Percentiles rank a stretch among this genome's conserved stretches.
These are phyloP conservation scores for Candida adriatica DNA, from an alignment of 805 yeast species.

Conservation along the genomic window DNA sequence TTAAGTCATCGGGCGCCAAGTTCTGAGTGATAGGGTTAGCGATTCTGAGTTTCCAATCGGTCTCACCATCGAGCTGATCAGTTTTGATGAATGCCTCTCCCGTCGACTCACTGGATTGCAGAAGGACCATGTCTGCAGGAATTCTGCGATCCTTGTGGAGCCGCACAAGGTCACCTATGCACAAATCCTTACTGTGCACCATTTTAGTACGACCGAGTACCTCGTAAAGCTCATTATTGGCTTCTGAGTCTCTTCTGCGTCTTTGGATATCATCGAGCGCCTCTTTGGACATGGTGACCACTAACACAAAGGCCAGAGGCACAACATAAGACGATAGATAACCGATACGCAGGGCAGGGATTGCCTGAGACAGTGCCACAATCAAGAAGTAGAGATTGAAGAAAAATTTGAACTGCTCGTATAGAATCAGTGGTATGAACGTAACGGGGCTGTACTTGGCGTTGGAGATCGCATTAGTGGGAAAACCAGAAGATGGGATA, in stretches of 20 bases:
- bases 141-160: conserved; percentile 77
- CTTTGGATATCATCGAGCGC: conserved; percentile 92
- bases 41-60: conserved; percentile 93
- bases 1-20: conserved; percentile 42
- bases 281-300: conserved; percentile 93
- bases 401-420: conserved; percentile 95
- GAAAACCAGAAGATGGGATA: conserved; percentile 32
- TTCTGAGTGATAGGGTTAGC: conserved; percentile 71
- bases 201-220: conserved; percentile 42
- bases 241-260: conserved; percentile 82
- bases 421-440: conserved; percentile 81
- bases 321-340: conserved; percentile 88
- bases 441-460: conserved; percentile 89
- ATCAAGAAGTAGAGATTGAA: conserved; percentile 86
- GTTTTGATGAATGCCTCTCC: conserved; percentile 95
- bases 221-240: conserved; percentile 77
- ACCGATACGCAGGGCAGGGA: conserved; percentile 88
- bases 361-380: conserved; percentile 89
- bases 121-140: conserved; percentile 87
- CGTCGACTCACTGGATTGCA: conserved; percentile 72
- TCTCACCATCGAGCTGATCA: conserved; percentile 97
- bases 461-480: conserved; percentile 82
- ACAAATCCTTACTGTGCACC: conserved; percentile 54
- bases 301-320: conserved; percentile 86
- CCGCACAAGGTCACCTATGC: conserved; percentile 81